Percentiles rank a stretch among this genome's conserved stretches.
Evolutionary conservation across 108 stramenopile genomes (phyloP).

Genomic region (Cyclotella kingstonii): DNA sequence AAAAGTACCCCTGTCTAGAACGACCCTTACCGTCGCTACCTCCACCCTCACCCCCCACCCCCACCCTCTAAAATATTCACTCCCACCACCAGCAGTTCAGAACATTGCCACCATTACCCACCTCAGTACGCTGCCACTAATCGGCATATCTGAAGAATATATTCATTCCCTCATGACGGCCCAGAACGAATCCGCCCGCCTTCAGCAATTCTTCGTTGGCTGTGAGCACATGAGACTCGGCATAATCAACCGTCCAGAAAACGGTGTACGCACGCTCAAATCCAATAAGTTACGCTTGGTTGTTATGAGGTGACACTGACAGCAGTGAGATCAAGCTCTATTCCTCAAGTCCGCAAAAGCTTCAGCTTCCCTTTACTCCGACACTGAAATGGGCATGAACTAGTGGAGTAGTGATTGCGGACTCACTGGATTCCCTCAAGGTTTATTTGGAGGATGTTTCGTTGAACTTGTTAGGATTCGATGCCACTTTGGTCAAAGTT

Average conservation of each 20-base stretch:
- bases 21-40: no score
- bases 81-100: no score
- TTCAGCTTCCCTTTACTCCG: constrained; percentile 65
- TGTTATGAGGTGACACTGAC: constrained; percentile 36
- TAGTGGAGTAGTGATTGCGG: constrained; percentile 56
- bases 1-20: no score
- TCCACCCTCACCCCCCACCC: no score
- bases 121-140: no score
- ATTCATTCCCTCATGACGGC: constrained; percentile 58
- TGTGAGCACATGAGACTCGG: constrained; percentile 64
- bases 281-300: constrained; percentile 47
- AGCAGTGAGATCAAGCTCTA: constrained; percentile 27
- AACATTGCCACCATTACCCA: no score
- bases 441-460: constrained; percentile 69
- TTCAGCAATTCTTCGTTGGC: constrained; percentile 36
- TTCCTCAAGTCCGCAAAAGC: constrained; percentile 22
- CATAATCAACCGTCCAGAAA: constrained; percentile 61
- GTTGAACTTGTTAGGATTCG: constrained; percentile 64
- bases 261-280: constrained; percentile 48
- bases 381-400: constrained; percentile 46
- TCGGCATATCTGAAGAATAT: constrained; percentile 75
- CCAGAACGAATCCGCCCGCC: constrained; percentile 56
- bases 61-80: no score
- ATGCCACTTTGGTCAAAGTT: constrained; percentile 23
- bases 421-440: constrained; percentile 43